These are phyloP conservation scores for Coemansia sp. DNA, from an alignment of 192 early-diverging fungal genomes.

Conservation along the genomic window DNA sequence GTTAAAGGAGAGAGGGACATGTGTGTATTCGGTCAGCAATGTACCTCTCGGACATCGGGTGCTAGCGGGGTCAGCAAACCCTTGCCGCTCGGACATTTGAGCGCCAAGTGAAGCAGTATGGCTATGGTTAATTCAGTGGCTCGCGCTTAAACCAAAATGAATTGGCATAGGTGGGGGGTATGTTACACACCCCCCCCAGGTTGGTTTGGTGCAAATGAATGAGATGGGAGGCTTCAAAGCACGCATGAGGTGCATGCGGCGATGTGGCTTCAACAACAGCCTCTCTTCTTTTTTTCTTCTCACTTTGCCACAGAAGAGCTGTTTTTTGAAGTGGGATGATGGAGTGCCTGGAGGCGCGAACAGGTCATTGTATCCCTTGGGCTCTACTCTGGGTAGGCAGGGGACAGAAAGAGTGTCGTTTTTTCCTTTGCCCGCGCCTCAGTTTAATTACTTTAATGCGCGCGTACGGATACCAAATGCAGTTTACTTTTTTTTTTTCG, in stretches of 20 bases:
- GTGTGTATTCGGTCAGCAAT: not conserved
- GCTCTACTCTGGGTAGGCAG: not conserved
- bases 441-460: slow-evolving; percentile 10
- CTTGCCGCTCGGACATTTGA: slow-evolving; percentile 4
- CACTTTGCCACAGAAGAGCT: not conserved
- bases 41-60: not conserved
- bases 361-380: not conserved
- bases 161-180: not conserved
- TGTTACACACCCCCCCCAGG: not conserved
- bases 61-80: not conserved
- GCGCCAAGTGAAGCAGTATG: not conserved
- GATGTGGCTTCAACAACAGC: slow-evolving; percentile 9
- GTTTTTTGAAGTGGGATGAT: slow-evolving; percentile 4
- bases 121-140: not conserved
- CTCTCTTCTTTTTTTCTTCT: not conserved
- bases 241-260: slow-evolving; percentile 8
- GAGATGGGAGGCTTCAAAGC: slow-evolving; percentile 4
- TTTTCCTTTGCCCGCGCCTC: not conserved
- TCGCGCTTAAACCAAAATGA: not conserved
- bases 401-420: not conserved
- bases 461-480: not conserved
- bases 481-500: not conserved
- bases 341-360: slow-evolving; percentile 5
- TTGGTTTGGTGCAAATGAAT: slow-evolving; percentile 1
- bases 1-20: not conserved